Evolutionary conservation across 345 rosid species (phyloP).

Genomic region (Brassica rapa): DNA sequence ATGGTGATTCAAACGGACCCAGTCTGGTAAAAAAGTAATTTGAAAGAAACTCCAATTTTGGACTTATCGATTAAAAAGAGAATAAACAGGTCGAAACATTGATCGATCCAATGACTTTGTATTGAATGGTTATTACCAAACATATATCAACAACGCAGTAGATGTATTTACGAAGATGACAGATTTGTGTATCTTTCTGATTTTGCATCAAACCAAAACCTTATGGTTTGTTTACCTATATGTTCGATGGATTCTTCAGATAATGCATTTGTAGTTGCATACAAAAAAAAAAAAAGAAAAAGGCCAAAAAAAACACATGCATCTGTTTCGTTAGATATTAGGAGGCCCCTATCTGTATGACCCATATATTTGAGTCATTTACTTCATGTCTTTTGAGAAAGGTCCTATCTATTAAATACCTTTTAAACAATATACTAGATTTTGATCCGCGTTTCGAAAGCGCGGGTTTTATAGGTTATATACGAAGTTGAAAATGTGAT

Average conservation of each 20-base stretch:
- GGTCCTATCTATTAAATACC: not conserved
- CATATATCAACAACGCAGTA: not conserved
- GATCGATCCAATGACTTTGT: not conserved
- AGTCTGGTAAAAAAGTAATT: not conserved
- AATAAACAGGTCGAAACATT: not conserved
- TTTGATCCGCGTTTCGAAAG: too few relatives aligned
- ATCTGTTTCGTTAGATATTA: constrained; percentile 28
- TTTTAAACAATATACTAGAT: not conserved
- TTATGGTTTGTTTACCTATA: not conserved
- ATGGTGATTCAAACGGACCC: not conserved
- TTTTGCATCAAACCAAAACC: not conserved
- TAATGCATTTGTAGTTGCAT: not conserved
- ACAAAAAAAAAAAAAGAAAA: not conserved
- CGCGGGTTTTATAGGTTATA: too few relatives aligned
- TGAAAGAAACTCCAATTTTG: not conserved
- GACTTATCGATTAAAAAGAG: not conserved
- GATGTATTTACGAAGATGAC: not conserved
- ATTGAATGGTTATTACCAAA: not conserved
- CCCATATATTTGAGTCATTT: constrained; percentile 10
- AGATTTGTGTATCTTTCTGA: constrained; percentile 1
- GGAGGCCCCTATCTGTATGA: constrained; percentile 14
- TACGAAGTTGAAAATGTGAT: too few relatives aligned
- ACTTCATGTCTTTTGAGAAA: constrained; percentile 8
- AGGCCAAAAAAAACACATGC: constrained; percentile 28
- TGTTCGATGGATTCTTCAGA: constrained; percentile 9